A percentile compares a stretch with the other conserved stretches of the same genome.
Evolutionary conservation across 768 basidiomycete species (phyloP).

Genomic region (Boletus rubropictus): DNA sequence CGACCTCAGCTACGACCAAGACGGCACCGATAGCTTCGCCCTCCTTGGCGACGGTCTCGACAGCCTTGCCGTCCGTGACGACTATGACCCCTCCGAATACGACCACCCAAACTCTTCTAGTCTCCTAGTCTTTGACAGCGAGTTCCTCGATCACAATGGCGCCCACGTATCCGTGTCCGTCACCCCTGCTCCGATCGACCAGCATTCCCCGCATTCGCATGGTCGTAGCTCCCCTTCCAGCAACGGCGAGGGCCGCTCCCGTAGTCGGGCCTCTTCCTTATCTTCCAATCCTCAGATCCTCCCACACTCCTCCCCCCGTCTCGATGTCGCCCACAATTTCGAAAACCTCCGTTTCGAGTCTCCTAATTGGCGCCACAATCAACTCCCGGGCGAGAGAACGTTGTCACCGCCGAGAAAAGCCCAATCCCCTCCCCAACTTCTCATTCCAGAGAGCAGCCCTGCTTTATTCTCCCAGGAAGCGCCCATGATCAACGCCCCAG

Average conservation of each 20-base stretch:
- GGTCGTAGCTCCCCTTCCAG: slow-evolving; percentile 64
- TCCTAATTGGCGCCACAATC: slow-evolving; percentile 49
- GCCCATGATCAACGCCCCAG: slow-evolving; percentile 58
- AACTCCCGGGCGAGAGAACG: slow-evolving; percentile 40
- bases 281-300: slow-evolving; percentile 48
- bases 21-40: slow-evolving; percentile 44
- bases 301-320: slow-evolving; percentile 47
- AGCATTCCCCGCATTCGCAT: slow-evolving; percentile 40
- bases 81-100: slow-evolving; percentile 73
- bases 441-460: slow-evolving; percentile 54
- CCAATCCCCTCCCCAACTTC: slow-evolving; percentile 55
- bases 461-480: slow-evolving; percentile 36
- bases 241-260: slow-evolving; percentile 47
- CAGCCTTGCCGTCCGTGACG: slow-evolving; percentile 33
- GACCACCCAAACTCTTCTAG: slow-evolving; percentile 48
- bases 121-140: slow-evolving; percentile 56
- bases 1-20: slow-evolving; percentile 53
- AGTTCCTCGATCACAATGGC: slow-evolving; percentile 32
- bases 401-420: slow-evolving; percentile 45
- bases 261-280: slow-evolving; percentile 61
- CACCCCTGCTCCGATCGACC: slow-evolving; percentile 32
- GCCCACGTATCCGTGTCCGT: slow-evolving; percentile 36
- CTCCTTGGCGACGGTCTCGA: slow-evolving; percentile 46
- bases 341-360: slow-evolving; percentile 62
- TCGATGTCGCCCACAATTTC: slow-evolving; percentile 52